Percentiles rank a stretch among this genome's conserved stretches.
Evolutionary conservation across 306 rosid species (phyloP).

Genomic region (Quercus mongolica): DNA sequence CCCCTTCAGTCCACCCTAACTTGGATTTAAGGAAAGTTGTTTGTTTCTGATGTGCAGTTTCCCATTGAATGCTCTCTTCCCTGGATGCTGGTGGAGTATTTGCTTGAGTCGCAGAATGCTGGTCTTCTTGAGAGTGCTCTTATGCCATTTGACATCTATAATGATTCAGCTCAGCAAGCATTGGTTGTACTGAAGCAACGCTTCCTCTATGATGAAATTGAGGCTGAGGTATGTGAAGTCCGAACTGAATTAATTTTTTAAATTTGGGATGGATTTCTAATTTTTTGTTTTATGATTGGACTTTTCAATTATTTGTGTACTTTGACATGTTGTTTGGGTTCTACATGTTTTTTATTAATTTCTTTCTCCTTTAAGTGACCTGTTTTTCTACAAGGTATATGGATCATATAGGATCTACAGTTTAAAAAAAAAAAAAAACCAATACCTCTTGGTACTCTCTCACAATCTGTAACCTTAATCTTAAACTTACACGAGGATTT

Average conservation of each 20-base stretch:
- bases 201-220: slow-evolving; percentile 95
- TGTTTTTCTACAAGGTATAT: no score
- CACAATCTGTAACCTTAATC: no score
- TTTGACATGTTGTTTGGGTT: not conserved
- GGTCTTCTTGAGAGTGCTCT: slow-evolving; percentile 91
- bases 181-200: slow-evolving; percentile 89
- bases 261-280: not conserved
- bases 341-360: not conserved
- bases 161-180: slow-evolving; percentile 96
- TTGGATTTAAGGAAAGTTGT: slow-evolving; percentile 14
- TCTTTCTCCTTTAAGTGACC: no score
- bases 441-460: no score
- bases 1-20: not conserved
- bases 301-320: not conserved
- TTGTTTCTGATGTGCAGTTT: slow-evolving; percentile 53
- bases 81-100: slow-evolving; percentile 96
- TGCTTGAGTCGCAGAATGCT: slow-evolving; percentile 81
- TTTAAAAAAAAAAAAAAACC: no score
- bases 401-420: no score
- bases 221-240: slow-evolving; percentile 76
- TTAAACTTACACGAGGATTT: no score
- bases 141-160: slow-evolving; percentile 91
- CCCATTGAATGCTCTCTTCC: slow-evolving; percentile 98
- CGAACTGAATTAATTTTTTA: slow-evolving; percentile 1
- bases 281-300: not conserved